phyloP scores from a whole-genome alignment of 148 eudicot genomes.

The Cornus suecica region DNA sequence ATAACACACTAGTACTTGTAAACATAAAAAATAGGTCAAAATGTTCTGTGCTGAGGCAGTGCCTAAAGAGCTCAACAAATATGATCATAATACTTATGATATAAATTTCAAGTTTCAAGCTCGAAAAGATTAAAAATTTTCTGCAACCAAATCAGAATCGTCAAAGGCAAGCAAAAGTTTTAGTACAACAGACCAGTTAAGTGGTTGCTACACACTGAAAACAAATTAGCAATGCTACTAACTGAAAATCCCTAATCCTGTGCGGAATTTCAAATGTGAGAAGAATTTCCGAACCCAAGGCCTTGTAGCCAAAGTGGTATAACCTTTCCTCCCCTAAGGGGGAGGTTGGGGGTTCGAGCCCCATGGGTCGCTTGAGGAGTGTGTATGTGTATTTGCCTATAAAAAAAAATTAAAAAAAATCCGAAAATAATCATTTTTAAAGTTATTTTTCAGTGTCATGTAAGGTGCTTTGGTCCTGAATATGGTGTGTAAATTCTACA shows the following conservation, averaged over 20 bases:
- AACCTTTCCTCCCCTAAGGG: too few relatives aligned
- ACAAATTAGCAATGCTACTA: background rate
- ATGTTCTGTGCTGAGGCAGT: background rate
- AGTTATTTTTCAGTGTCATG: too few relatives aligned
- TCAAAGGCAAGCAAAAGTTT: background rate
- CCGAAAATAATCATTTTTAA: too few relatives aligned
- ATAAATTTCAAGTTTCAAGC: background rate
- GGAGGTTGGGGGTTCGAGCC: too few relatives aligned
- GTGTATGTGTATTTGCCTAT: too few relatives aligned
- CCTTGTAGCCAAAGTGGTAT: too few relatives aligned
- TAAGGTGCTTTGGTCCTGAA: background rate
- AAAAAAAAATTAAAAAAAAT: too few relatives aligned
- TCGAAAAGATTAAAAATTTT: background rate
- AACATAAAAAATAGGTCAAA: too few relatives aligned
- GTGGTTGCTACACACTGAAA: background rate
- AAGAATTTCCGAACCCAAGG: too few relatives aligned
- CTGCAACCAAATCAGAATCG: background rate
- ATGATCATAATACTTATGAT: background rate
- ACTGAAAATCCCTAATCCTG: background rate
- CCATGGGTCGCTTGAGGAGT: too few relatives aligned
- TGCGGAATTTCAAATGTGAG: background rate
- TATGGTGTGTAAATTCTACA: background rate
- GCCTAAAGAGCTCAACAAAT: background rate
- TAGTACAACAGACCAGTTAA: background rate
- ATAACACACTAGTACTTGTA: too few relatives aligned